phyloP scores from a whole-genome alignment of 2,329 filamentous ascomycete genomes.

The Apiospora hydei region DNA sequence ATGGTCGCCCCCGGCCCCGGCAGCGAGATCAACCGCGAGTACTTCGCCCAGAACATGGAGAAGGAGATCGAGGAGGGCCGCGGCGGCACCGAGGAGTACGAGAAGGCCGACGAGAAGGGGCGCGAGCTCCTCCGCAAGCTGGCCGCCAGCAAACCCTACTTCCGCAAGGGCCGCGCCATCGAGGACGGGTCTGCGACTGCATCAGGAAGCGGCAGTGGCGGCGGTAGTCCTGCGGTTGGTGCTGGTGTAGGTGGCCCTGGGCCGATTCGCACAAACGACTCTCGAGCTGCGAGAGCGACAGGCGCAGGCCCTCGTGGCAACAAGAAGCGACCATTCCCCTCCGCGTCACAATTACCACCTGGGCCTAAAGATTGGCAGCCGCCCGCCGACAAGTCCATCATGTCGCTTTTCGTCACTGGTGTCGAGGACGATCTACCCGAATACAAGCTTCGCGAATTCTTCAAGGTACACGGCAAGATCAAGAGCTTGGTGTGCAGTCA shows the following conservation, averaged over 20 bases:
- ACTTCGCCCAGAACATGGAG: constrained; percentile 97
- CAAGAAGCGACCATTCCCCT: constrained; percentile 68
- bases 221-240: constrained; percentile 58
- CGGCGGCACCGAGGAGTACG: constrained; percentile 86
- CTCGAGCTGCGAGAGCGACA: constrained; percentile 56
- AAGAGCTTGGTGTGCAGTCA: constrained; percentile 95
- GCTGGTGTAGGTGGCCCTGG: constrained; percentile 71
- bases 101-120: constrained; percentile 97
- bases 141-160: constrained; percentile 93
- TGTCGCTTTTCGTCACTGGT: constrained; percentile 92
- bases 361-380: constrained; percentile 86
- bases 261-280: constrained; percentile 79
- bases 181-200: constrained; percentile 59
- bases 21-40: constrained; percentile 93
- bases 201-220: constrained; percentile 51
- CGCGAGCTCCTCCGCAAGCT: constrained; percentile 84
- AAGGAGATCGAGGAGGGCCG: constrained; percentile 92
- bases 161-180: constrained; percentile 82
- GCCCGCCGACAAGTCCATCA: constrained; percentile 83
- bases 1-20: constrained; percentile 95
- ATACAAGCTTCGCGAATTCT: constrained; percentile 88
- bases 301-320: constrained; percentile 51
- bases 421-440: constrained; percentile 96
- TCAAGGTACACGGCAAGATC: constrained; percentile 86
- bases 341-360: constrained; percentile 77